phyloP scores from a whole-genome alignment of 805 yeast species.

The Wickerhamiella musiphila region DNA sequence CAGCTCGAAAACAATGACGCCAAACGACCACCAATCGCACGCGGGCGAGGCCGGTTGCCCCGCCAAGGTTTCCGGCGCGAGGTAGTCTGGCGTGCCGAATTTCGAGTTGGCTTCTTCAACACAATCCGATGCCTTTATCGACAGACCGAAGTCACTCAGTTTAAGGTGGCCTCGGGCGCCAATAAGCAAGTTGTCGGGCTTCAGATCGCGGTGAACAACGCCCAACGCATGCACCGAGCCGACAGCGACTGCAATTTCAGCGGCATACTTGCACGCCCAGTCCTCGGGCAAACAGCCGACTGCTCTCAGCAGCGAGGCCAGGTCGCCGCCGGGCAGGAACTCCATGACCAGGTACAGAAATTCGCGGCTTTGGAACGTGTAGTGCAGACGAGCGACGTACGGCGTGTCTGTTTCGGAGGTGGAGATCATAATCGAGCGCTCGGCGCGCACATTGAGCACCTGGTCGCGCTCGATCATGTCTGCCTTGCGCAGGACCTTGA shows the following conservation, averaged over 20 bases:
- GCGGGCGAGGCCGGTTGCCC: constrained; percentile 71
- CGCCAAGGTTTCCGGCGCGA: constrained; percentile 87
- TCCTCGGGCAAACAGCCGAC: constrained; percentile 70
- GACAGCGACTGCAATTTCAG: constrained; percentile 82
- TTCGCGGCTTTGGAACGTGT: constrained; percentile 76
- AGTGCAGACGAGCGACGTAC: constrained; percentile 75
- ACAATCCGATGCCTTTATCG: constrained; percentile 33
- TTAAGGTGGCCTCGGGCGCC: constrained; percentile 80
- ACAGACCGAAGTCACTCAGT: constrained; percentile 86
- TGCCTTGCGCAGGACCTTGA: constrained; percentile 74
- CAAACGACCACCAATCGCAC: constrained; percentile 99
- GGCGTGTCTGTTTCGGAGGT: constrained; percentile 76
- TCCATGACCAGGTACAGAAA: constrained; percentile 91
- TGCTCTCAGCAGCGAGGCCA: constrained; percentile 68
- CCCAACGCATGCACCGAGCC: constrained; percentile 77
- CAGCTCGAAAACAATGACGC: constrained; percentile 87
- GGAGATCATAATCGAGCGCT: constrained; percentile 94
- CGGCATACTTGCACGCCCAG: constrained; percentile 68
- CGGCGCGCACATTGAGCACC: constrained; percentile 84
- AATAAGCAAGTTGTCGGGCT: constrained; percentile 84
- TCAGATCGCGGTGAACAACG: constrained; percentile 84
- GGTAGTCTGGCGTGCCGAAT: constrained; percentile 76
- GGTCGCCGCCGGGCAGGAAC: constrained; percentile 88
- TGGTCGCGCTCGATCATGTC: constrained; percentile 98
- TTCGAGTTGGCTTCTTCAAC: background rate